These are phyloP conservation scores for Phylloporus scabripes DNA, from an alignment of 768 basidiomycete genomes.

Conservation along the genomic window DNA sequence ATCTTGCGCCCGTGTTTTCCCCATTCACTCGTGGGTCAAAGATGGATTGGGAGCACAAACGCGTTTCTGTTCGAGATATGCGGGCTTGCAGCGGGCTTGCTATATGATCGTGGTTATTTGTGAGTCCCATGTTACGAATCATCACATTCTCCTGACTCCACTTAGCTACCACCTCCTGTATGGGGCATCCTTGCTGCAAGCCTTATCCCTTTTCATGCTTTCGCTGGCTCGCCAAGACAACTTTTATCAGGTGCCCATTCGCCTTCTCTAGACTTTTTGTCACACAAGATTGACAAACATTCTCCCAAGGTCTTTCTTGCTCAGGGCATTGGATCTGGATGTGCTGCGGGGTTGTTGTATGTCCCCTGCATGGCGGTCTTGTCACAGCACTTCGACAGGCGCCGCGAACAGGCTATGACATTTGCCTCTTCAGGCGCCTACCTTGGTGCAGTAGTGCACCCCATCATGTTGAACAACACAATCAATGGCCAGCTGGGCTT, in stretches of 20 bases:
- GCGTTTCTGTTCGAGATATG: conserved; percentile 41
- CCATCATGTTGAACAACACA: conserved; percentile 55
- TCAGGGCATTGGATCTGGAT: conserved; percentile 46
- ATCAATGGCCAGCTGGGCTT: conserved; percentile 42
- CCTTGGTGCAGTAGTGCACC: conserved; percentile 54
- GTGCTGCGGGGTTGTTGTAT: conserved; percentile 45
- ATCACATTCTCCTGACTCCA: not conserved
- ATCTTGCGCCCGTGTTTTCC: not conserved
- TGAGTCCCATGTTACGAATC: conserved; percentile 17
- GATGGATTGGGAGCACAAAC: conserved; percentile 48
- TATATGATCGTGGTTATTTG: conserved; percentile 53
- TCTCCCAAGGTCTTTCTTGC: conserved; percentile 45
- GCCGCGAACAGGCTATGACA: conserved; percentile 48
- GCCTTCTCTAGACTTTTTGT: not conserved
- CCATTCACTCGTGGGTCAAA: conserved; percentile 7
- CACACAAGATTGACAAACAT: not conserved
- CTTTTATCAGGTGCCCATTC: conserved; percentile 37
- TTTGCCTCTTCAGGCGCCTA: conserved; percentile 53
- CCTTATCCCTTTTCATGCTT: conserved; percentile 40
- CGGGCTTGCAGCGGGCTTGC: conserved; percentile 42
- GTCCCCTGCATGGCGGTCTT: conserved; percentile 44
- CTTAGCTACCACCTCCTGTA: conserved; percentile 22
- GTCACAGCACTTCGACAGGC: conserved; percentile 48
- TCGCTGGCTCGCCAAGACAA: conserved; percentile 39
- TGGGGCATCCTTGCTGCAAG: conserved; percentile 25